Evolutionary conservation across 108 stramenopile species (phyloP).

Genomic region (Nannochloropsis gaditana): DNA sequence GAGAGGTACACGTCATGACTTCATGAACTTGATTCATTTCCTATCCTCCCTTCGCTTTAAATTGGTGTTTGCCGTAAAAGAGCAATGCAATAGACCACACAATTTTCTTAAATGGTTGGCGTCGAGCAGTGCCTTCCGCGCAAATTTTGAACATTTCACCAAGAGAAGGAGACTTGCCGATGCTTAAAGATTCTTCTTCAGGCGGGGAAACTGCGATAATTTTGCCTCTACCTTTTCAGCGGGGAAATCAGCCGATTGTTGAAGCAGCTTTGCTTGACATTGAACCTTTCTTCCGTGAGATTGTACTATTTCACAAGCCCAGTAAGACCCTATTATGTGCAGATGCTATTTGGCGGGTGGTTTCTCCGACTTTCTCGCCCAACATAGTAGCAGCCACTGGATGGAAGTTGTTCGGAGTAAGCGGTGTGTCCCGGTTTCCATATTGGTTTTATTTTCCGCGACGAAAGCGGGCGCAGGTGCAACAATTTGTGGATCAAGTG

Average conservation of each 20-base stretch:
- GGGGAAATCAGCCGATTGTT: neutral
- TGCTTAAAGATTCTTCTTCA: neutral
- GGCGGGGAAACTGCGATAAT: neutral
- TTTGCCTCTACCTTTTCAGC: neutral
- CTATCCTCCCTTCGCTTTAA: too few species aligned
- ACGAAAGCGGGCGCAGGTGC: conserved; percentile 10
- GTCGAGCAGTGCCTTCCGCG: neutral
- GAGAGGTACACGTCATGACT: too few species aligned
- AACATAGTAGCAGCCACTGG: conserved; percentile 15
- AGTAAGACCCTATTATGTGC: conserved; percentile 1
- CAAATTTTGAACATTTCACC: conserved; percentile 4
- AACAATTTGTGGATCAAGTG: neutral
- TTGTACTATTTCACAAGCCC: conserved; percentile 12
- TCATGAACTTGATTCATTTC: too few species aligned
- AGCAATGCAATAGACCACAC: conserved; percentile 7
- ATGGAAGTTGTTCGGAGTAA: neutral
- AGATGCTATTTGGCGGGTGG: conserved; percentile 12
- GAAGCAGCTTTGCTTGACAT: conserved; percentile 10
- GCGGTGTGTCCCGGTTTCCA: neutral
- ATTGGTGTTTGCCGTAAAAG: neutral
- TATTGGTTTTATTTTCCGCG: neutral
- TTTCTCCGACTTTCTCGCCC: neutral
- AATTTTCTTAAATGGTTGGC: neutral
- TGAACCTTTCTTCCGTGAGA: neutral
- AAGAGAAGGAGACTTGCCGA: neutral